Evolutionary conservation across 495 filamentous ascomycete species (phyloP).

Genomic region (Xylaria palmicola): DNA sequence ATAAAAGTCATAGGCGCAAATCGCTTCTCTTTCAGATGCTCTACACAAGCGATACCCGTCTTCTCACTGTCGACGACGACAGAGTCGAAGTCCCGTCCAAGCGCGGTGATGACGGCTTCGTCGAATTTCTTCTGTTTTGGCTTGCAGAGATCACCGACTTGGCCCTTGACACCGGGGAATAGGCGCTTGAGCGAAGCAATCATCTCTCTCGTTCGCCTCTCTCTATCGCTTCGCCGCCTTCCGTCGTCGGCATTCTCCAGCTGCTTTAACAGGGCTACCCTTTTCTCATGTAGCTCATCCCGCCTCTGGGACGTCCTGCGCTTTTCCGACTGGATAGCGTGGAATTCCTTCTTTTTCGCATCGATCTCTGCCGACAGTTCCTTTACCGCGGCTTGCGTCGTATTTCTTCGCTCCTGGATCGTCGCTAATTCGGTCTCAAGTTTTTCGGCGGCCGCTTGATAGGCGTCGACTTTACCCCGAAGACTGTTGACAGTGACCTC

Average conservation of each 20-base stretch:
- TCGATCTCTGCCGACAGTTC: conserved; percentile 75
- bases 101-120: conserved; percentile 85
- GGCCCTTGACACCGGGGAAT: conserved; percentile 87
- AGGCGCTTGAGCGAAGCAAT: conserved; percentile 84
- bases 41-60: conserved; percentile 88
- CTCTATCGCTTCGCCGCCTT: conserved; percentile 78
- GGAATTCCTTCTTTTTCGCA: conserved; percentile 85
- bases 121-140: conserved; percentile 96
- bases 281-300: conserved; percentile 88
- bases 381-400: conserved; percentile 59
- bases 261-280: conserved; percentile 74
- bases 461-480: conserved; percentile 77
- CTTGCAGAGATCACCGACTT: conserved; percentile 88
- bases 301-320: conserved; percentile 72
- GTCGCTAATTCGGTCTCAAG: conserved; percentile 69
- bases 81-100: conserved; percentile 90
- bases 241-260: conserved; percentile 80
- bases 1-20: conserved; percentile 86
- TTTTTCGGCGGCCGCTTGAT: conserved; percentile 69
- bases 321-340: conserved; percentile 80
- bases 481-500: conserved; percentile 83
- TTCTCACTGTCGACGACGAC: conserved; percentile 97
- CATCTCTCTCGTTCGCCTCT: conserved; percentile 71
- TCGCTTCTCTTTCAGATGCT: conserved; percentile 87
- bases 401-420: conserved; percentile 64